Evolutionary conservation across 495 filamentous ascomycete species (phyloP).

Genomic region (Penicillium parvum): DNA sequence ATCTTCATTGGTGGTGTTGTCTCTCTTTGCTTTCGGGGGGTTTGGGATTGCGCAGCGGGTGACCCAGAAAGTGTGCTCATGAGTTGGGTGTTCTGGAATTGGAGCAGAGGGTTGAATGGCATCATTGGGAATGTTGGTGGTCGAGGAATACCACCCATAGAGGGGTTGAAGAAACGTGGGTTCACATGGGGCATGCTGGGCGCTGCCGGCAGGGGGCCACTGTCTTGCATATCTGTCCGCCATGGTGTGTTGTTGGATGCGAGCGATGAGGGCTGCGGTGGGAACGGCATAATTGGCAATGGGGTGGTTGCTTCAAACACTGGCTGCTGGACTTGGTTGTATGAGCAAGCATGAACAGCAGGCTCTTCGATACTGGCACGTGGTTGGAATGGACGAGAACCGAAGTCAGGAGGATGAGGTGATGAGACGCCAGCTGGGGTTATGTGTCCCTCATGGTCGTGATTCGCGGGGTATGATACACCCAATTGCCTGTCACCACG

Average conservation of each 20-base stretch:
- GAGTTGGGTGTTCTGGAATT: constrained; percentile 3
- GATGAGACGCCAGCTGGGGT: too few species aligned
- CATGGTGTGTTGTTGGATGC: constrained; percentile 15
- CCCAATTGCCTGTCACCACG: too few species aligned
- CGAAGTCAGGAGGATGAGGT: too few species aligned
- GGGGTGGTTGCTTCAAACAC: too few species aligned
- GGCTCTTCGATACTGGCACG: too few species aligned
- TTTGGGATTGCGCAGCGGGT: background rate
- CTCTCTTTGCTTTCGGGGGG: constrained; percentile 4
- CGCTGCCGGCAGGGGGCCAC: background rate
- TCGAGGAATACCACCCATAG: constrained; percentile 1
- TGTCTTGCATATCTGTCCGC: constrained; percentile 3
- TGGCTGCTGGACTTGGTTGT: too few species aligned
- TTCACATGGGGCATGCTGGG: constrained; percentile 10
- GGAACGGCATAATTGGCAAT: too few species aligned
- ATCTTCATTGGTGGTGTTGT: constrained; percentile 16
- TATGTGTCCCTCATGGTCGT: too few species aligned
- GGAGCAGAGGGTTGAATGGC: constrained; percentile 7
- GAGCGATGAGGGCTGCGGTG: constrained; percentile 9
- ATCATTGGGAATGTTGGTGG: constrained; percentile 5
- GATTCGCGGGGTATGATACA: too few species aligned
- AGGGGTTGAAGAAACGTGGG: constrained; percentile 1
- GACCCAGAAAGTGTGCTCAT: constrained; percentile 20
- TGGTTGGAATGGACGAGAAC: too few species aligned
- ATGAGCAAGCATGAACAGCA: too few species aligned